phyloP scores from a whole-genome alignment of 2,329 filamentous ascomycete genomes.

The Immersiporthe knoxdaviesiana region DNA sequence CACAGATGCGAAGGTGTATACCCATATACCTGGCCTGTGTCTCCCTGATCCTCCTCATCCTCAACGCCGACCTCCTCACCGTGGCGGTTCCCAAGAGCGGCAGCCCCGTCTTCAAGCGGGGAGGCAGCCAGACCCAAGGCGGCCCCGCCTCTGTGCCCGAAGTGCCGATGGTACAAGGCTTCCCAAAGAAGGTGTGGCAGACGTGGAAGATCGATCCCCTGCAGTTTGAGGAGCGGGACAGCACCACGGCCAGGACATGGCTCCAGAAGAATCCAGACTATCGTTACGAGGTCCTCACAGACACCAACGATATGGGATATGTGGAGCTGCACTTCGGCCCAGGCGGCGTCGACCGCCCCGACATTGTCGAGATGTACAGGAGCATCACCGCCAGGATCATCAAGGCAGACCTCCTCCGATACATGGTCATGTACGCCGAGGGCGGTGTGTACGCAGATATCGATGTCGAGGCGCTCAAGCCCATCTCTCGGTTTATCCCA shows the following conservation, averaged over 20 bases:
- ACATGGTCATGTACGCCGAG: slow-evolving; percentile 69
- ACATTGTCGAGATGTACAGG: slow-evolving; percentile 66
- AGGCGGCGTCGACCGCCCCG: slow-evolving; percentile 65
- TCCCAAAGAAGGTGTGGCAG: slow-evolving; percentile 75
- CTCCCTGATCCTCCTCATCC: slow-evolving; percentile 49
- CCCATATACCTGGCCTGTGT: slow-evolving; percentile 50
- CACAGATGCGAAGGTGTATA: slow-evolving; percentile 47
- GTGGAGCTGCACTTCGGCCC: slow-evolving; percentile 70
- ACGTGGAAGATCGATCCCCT: slow-evolving; percentile 74
- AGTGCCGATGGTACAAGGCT: slow-evolving; percentile 38
- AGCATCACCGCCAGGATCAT: slow-evolving; percentile 66
- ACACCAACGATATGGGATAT: slow-evolving; percentile 68
- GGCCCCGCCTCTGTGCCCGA: slow-evolving; percentile 29
- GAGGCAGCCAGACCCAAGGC: slow-evolving; percentile 29
- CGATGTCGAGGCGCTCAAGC: slow-evolving; percentile 47
- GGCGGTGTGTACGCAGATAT: slow-evolving; percentile 57
- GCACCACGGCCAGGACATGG: slow-evolving; percentile 66
- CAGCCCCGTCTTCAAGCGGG: slow-evolving; percentile 35
- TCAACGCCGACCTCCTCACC: slow-evolving; percentile 47
- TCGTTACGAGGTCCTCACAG: slow-evolving; percentile 71
- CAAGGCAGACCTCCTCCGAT: slow-evolving; percentile 68
- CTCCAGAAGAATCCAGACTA: slow-evolving; percentile 66
- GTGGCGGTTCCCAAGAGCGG: slow-evolving; percentile 18
- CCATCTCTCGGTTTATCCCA: slow-evolving; percentile 58
- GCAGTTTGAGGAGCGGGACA: slow-evolving; percentile 66